Base-by-base conservation (phyloP, 148 eudicot species). In the Heliamphora exappendiculata region DNA sequence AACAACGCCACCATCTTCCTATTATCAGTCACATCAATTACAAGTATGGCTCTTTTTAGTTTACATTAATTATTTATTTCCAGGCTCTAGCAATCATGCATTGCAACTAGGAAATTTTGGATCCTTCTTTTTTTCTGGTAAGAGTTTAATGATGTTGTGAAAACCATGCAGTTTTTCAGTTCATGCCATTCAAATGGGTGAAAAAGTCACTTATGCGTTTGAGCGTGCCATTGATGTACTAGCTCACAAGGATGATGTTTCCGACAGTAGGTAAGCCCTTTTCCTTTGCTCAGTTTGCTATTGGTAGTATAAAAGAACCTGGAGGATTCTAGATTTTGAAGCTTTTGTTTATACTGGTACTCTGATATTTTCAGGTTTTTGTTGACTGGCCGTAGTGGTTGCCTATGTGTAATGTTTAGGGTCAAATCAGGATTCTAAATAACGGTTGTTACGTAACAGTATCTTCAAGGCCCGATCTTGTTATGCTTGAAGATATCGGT, bases 151-250 rank as follows among this genome's bases (percentile, higher is more conserved):
- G 44, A 31, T 78, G 29, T 59, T 41, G 53, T 57, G 75, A 28
- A 70, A 77, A 59, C 72, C 22, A 5, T 89, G 88, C 88, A 94
- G 97, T 84, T 94, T 94, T 72, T 94, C 98, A 70, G 98, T 90
- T 60, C 97, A 94, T 83, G 98, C 95, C 74, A 90, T 94, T 81
- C 90, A 89, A 78, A 91, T 90, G 98, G 90, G 84, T 12, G 93
- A 88, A 83, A 94, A 89, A 73, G 93, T 94, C 81, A 91, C 94
- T 62, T 81, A 88, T 75, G 79, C 92, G 39, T 90, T 94, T 77
- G 97, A 94, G 90, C 97, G 79, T 78, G 98, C 97, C 77, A 88
- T 91, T 78, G 85, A 84, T 78, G 92, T 90, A 72, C 79, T 91
- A 57, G 88, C 92, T 67, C 95, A 93, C 75, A 91, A 83, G 81